A percentile compares a stretch with the other conserved stretches of the same genome.
Evolutionary conservation across 1,139 yeast species (phyloP).

Genomic region (Saccharomycopsis crataegensis): DNA sequence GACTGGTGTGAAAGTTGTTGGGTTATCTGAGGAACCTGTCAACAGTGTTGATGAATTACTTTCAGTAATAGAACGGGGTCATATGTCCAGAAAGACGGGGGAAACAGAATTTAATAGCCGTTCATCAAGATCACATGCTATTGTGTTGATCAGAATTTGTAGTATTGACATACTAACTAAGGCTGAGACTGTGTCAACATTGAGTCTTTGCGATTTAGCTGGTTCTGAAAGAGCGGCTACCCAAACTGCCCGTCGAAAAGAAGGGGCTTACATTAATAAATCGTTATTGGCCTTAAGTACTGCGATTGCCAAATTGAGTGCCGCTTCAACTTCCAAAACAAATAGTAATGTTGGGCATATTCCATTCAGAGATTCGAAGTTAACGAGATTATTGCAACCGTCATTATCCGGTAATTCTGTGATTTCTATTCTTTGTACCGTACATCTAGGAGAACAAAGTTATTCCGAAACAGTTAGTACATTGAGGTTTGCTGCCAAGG

Average conservation of each 20-base stretch:
- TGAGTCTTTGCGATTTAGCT: conserved; percentile 89
- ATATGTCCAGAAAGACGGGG: conserved; percentile 67
- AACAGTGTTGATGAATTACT: conserved; percentile 52
- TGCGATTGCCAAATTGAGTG: conserved; percentile 72
- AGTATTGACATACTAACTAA: conserved; percentile 36
- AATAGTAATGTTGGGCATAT: conserved; percentile 43
- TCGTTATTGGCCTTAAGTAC: conserved; percentile 84
- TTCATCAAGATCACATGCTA: conserved; percentile 89
- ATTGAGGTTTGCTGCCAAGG: conserved; percentile 85
- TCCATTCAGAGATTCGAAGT: conserved; percentile 87
- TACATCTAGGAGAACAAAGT: conserved; percentile 52
- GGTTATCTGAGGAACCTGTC: conserved; percentile 58
- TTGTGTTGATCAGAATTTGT: conserved; percentile 61
- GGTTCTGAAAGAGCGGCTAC: conserved; percentile 91
- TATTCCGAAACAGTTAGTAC: conserved; percentile 80
- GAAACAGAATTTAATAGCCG: conserved; percentile 81
- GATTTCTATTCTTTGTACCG: conserved; percentile 83
- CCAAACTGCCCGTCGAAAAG: conserved; percentile 77
- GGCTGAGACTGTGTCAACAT: conserved; percentile 47
- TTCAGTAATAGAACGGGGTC: conserved; percentile 59
- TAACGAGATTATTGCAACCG: conserved; percentile 83
- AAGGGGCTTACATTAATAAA: conserved; percentile 87
- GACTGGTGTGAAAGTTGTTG: conserved; percentile 72
- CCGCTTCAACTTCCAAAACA: conserved; percentile 24
- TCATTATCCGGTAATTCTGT: conserved; percentile 83